Evolutionary conservation across 2,329 filamentous ascomycete species (phyloP).

Genomic region (Fusarium albidum): DNA sequence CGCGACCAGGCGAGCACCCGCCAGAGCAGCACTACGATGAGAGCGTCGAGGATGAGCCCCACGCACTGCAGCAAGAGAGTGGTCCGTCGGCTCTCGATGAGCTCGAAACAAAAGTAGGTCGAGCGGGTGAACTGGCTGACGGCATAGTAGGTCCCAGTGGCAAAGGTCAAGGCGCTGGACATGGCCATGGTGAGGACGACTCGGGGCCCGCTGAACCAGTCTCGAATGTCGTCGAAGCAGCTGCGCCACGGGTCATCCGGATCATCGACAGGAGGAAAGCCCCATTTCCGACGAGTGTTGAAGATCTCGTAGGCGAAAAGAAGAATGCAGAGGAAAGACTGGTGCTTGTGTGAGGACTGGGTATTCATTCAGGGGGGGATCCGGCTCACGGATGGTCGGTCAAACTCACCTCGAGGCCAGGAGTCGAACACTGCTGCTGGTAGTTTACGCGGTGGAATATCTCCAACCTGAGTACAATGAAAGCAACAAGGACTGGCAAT

Average conservation of each 20-base stretch:
- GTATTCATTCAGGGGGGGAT: neutral
- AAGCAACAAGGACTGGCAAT: conserved; percentile 52
- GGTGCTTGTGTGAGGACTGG: conserved; percentile 17
- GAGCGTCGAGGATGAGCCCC: conserved; percentile 56
- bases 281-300: conserved; percentile 45
- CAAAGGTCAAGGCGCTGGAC: conserved; percentile 49
- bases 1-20: conserved; percentile 60
- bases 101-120: conserved; percentile 59
- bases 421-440: conserved; percentile 59
- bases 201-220: conserved; percentile 56
- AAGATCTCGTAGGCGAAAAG: conserved; percentile 56
- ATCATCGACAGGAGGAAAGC: conserved; percentile 42
- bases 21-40: conserved; percentile 59
- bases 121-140: conserved; percentile 52
- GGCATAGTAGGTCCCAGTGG: conserved; percentile 53
- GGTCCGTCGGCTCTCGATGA: conserved; percentile 48
- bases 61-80: conserved; percentile 53
- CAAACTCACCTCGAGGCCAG: conserved; percentile 56
- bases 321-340: conserved; percentile 58
- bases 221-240: conserved; percentile 55
- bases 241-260: conserved; percentile 59
- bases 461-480: conserved; percentile 58
- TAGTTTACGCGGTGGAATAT: conserved; percentile 55
- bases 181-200: conserved; percentile 47
- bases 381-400: neutral